Conservation (phyloP, 495 filamentous ascomycete species). For the Alectoria sarmentosa region DNA sequence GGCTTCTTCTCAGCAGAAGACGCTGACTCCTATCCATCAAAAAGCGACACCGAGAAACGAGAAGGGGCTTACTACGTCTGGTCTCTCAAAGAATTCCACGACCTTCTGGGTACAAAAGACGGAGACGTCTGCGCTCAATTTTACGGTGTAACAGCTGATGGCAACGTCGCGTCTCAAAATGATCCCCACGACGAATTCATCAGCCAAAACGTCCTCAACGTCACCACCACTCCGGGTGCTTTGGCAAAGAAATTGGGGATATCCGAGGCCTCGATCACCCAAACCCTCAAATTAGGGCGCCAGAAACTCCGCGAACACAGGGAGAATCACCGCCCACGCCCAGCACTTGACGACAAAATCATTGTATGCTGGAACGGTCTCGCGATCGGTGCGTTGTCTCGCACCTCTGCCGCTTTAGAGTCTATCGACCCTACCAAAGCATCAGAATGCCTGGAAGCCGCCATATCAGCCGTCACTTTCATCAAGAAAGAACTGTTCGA, state of each 20-base stretch:
- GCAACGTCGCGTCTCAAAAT: conserved; percentile 77
- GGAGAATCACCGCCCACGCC: conserved; percentile 66
- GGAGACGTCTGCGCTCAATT: conserved; percentile 72
- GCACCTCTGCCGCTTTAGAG: conserved; percentile 60
- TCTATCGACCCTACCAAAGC: conserved; percentile 52
- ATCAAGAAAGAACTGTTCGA: conserved; percentile 75
- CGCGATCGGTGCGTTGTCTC: conserved; percentile 74
- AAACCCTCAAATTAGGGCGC: conserved; percentile 59
- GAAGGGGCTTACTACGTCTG: conserved; percentile 96
- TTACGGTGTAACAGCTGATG: conserved; percentile 79
- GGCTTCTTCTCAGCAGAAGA: conserved; percentile 89
- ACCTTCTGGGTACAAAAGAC: conserved; percentile 63
- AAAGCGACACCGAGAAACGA: conserved; percentile 72
- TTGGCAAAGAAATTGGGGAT: conserved; percentile 76
- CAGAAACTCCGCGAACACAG: conserved; percentile 67
- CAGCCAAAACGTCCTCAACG: conserved; percentile 58
- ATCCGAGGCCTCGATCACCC: conserved; percentile 43
- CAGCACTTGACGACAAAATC: conserved; percentile 87
- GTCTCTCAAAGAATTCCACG: conserved; percentile 81
- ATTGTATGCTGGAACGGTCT: conserved; percentile 85
- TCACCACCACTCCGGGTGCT: conserved; percentile 53
- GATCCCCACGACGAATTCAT: conserved; percentile 93
- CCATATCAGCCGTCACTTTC: conserved; percentile 64
- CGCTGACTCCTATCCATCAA: conserved; percentile 75
- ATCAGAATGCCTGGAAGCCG: conserved; percentile 53